These are phyloP conservation scores for Tanozyma kutaoensis DNA, from an alignment of 805 yeast genomes.

Conservation along the genomic window DNA sequence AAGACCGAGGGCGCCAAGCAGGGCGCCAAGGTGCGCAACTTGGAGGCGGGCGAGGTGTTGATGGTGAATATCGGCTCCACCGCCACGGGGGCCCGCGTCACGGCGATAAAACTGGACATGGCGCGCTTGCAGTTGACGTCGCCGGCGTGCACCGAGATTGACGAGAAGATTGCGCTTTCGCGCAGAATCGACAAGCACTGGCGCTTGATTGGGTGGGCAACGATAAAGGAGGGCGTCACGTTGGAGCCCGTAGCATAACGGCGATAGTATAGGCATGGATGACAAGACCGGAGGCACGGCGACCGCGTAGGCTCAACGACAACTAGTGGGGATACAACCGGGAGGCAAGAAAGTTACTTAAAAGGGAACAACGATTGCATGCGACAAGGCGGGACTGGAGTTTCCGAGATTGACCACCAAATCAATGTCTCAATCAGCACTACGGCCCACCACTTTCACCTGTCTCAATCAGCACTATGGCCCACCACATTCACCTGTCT, in stretches of 20 bases:
- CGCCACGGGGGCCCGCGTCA: constrained; percentile 98
- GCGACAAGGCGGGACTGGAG: too few relatives aligned
- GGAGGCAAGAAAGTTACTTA: too few relatives aligned
- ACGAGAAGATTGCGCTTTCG: constrained; percentile 96
- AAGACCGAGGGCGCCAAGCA: constrained; percentile 96
- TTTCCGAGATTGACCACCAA: too few relatives aligned
- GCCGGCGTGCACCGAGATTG: constrained; percentile 97
- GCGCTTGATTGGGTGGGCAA: constrained; percentile 99
- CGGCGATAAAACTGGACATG: constrained; percentile 98
- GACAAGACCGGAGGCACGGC: too few relatives aligned
- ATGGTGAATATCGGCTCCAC: constrained; percentile 99
- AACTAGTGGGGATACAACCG: too few relatives aligned
- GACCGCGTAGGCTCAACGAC: too few relatives aligned
- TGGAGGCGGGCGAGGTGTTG: constrained; percentile 87
- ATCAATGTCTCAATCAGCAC: too few relatives aligned
- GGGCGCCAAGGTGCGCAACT: constrained; percentile 85
- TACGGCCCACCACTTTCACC: too few relatives aligned
- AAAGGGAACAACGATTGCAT: too few relatives aligned
- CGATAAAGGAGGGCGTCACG: constrained; percentile 86
- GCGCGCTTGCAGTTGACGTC: constrained; percentile 93
- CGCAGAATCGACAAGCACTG: constrained; percentile 99
- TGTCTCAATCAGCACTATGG: too few relatives aligned
- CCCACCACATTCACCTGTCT: too few relatives aligned
- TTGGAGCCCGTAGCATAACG: constrained; percentile 59
- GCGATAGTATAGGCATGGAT: too few relatives aligned